A percentile compares a stretch with the other conserved stretches of the same genome.
phyloP scores from a whole-genome alignment of 2,329 filamentous ascomycete genomes.

The Cryphonectria japonica region DNA sequence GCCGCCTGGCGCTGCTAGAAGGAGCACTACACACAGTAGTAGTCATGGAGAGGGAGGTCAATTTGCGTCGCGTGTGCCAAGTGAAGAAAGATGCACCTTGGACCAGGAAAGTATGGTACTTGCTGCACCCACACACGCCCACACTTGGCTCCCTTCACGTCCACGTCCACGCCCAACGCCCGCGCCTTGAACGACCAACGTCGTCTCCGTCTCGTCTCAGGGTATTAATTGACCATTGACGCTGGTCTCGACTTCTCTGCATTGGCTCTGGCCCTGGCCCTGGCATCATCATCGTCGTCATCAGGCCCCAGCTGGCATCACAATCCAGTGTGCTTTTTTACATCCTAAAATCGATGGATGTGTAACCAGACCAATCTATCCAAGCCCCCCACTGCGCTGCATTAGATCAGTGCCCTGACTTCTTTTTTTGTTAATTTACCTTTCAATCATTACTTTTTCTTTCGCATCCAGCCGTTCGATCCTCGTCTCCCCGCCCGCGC shows the following conservation, averaged over 20 bases:
- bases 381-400: neutral
- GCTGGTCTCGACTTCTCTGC: neutral
- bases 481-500: slow-evolving; percentile 2
- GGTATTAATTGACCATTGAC: neutral
- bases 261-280: neutral
- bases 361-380: neutral
- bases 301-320: neutral
- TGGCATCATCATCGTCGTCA: neutral
- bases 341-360: neutral
- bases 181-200: neutral
- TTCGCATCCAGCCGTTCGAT: neutral
- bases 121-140: neutral
- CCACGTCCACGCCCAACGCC: neutral
- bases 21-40: neutral
- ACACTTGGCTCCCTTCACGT: slow-evolving; percentile 3
- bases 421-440: neutral
- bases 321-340: neutral
- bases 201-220: slow-evolving; percentile 1
- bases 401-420: neutral
- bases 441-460: neutral
- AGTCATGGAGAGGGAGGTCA: neutral
- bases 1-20: neutral
- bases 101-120: neutral
- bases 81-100: slow-evolving; percentile 3
- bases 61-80: neutral